Conservation (phyloP, 495 filamentous ascomycete genomes). For the Letharia columbiana region DNA sequence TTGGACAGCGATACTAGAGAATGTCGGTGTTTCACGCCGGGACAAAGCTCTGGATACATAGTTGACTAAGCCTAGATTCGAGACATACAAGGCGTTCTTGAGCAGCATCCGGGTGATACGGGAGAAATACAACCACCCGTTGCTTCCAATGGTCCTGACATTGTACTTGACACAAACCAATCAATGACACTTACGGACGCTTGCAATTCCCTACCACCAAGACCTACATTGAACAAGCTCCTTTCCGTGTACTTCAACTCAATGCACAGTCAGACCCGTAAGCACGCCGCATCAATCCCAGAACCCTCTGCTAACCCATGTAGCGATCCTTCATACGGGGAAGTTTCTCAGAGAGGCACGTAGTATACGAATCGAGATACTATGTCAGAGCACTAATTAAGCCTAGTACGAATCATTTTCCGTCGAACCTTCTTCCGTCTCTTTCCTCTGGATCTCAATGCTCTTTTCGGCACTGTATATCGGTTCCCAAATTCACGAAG, state of each 20-base stretch:
- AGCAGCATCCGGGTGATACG: conserved; percentile 30
- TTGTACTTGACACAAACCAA: conserved; percentile 1
- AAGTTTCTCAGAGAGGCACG: conserved; percentile 8
- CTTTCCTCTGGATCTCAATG: conserved; percentile 43
- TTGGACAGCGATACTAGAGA: conserved; percentile 48
- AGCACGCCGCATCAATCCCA: not conserved
- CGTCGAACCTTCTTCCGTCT: conserved; percentile 35
- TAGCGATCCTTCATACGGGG: conserved; percentile 8
- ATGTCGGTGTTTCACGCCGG: conserved; percentile 30
- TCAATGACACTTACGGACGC: conserved; percentile 1
- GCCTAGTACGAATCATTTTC: conserved; percentile 34
- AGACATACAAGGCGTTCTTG: conserved; percentile 29
- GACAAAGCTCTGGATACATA: conserved; percentile 14
- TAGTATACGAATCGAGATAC: not conserved
- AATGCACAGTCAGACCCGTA: not conserved
- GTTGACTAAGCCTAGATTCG: conserved; percentile 16
- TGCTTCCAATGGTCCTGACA: not conserved
- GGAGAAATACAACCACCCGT: conserved; percentile 21
- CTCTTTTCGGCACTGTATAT: conserved; percentile 37
- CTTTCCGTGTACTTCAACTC: conserved; percentile 8
- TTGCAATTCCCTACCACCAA: not conserved
- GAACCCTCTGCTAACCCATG: not conserved
- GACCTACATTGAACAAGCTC: not conserved
- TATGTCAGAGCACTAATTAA: conserved; percentile 23
- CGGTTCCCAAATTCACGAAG: conserved; percentile 8